Percentiles rank a stretch among this genome's conserved stretches.
Conservation (phyloP, 1,284 basidiomycete genomes). For the Naganishia albida region DNA sequence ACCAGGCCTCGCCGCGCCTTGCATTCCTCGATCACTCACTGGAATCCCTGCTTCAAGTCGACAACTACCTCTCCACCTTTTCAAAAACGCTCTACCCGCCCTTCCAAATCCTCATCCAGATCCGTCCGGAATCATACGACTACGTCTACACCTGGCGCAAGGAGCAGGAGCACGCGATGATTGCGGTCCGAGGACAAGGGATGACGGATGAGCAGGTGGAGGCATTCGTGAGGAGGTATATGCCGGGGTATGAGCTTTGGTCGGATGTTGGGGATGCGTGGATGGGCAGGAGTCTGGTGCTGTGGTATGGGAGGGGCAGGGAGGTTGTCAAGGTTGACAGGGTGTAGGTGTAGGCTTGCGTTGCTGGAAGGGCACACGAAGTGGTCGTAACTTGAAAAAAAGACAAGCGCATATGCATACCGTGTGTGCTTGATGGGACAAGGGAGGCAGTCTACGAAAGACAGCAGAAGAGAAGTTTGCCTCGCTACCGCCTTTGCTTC, state of each 20-base stretch:
- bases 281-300: slow-evolving; percentile 5
- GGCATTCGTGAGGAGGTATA: slow-evolving; percentile 57
- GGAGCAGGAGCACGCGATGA: slow-evolving; percentile 85
- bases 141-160: slow-evolving; percentile 63
- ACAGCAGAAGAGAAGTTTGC: no score
- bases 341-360: not conserved
- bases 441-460: no score
- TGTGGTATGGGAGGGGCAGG: slow-evolving; percentile 25
- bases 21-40: slow-evolving; percentile 42
- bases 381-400: no score
- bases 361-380: no score
- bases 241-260: slow-evolving; percentile 31
- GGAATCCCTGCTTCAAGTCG: slow-evolving; percentile 56
- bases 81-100: slow-evolving; percentile 5
- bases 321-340: slow-evolving; percentile 21
- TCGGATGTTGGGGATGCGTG: slow-evolving; percentile 1
- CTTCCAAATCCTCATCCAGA: slow-evolving; percentile 19
- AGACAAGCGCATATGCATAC: no score
- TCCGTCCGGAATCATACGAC: slow-evolving; percentile 17
- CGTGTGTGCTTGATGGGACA: no score
- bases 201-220: slow-evolving; percentile 81
- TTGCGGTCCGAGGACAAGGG: slow-evolving; percentile 75
- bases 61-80: slow-evolving; percentile 12
- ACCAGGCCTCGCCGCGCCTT: slow-evolving; percentile 39
- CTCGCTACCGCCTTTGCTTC: no score